Percentiles rank a stretch among this genome's conserved stretches.
These are phyloP conservation scores for Xylaria sp. DNA, from an alignment of 2,329 filamentous ascomycete species.

Conservation along the genomic window DNA sequence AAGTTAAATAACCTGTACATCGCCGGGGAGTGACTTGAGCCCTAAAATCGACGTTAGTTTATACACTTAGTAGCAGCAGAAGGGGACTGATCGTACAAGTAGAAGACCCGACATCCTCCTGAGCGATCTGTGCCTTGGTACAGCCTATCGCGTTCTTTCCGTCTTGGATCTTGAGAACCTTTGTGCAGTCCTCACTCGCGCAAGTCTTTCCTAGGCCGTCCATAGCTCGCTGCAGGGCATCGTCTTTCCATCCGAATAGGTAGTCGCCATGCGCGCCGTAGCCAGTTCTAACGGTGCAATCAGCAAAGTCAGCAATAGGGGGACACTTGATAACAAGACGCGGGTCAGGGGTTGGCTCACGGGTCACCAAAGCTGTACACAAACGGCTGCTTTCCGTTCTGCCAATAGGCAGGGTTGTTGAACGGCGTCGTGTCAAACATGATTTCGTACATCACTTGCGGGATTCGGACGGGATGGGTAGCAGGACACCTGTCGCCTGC, in stretches of 20 bases:
- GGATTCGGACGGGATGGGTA: conserved; percentile 23
- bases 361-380: conserved; percentile 27
- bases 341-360: background rate
- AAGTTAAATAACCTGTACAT: conserved; percentile 13
- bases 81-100: conserved; percentile 13
- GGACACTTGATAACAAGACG: background rate
- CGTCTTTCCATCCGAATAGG: conserved; percentile 16
- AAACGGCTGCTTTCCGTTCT: conserved; percentile 21
- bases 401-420: conserved; percentile 23
- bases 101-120: conserved; percentile 26
- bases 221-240: conserved; percentile 21
- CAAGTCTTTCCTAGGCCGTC: conserved; percentile 19
- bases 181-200: conserved; percentile 29
- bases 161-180: conserved; percentile 29
- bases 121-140: conserved; percentile 23
- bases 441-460: conserved; percentile 26
- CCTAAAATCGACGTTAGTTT: conserved; percentile 7
- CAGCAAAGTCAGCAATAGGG: background rate
- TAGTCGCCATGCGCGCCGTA: conserved; percentile 11
- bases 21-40: conserved; percentile 21
- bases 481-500: conserved; percentile 21
- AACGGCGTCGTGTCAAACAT: conserved; percentile 26
- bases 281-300: background rate
- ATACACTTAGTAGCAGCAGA: background rate
- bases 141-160: conserved; percentile 28